phyloP scores from a whole-genome alignment of 78 protist genomes.

The Bodo saltans region DNA sequence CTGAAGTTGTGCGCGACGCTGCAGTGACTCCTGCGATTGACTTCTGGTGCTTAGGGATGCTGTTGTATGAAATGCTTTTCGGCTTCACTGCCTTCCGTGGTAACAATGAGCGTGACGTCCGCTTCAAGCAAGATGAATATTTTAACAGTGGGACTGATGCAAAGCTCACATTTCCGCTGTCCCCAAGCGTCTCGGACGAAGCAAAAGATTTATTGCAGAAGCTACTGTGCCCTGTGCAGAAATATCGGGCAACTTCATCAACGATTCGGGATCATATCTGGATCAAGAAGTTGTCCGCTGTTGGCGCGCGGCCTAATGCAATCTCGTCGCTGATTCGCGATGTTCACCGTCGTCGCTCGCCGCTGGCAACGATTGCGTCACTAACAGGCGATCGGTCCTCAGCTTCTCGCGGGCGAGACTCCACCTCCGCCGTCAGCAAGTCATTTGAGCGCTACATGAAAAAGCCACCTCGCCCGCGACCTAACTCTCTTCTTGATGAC shows the following conservation, averaged over 20 bases:
- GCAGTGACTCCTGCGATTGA: slow-evolving; percentile 55
- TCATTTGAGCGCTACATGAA: too few species aligned
- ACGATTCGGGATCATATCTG: too few species aligned
- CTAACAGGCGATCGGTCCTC: too few species aligned
- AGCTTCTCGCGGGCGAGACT: too few species aligned
- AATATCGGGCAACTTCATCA: slow-evolving; percentile 49
- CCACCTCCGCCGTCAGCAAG: too few species aligned
- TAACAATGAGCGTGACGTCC: slow-evolving; percentile 10
- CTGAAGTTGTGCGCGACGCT: slow-evolving; percentile 51
- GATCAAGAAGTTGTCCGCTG: too few species aligned
- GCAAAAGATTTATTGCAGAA: slow-evolving; percentile 73
- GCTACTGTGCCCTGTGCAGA: slow-evolving; percentile 66
- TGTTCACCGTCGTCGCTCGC: too few species aligned
- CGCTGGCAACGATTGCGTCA: too few species aligned
- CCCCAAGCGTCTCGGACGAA: slow-evolving; percentile 45
- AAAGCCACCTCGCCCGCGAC: too few species aligned
- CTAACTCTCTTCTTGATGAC: too few species aligned
- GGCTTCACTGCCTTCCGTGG: slow-evolving; percentile 45
- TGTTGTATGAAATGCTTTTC: slow-evolving; percentile 54
- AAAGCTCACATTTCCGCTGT: slow-evolving; percentile 14
- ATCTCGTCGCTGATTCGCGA: too few species aligned
- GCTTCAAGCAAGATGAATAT: slow-evolving; percentile 34
- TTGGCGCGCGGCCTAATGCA: too few species aligned
- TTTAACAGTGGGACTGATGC: background rate
- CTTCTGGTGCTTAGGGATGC: slow-evolving; percentile 70